These are phyloP conservation scores for Yamadazyma paraphyllophila DNA, from an alignment of 805 yeast species.

Conservation along the genomic window DNA sequence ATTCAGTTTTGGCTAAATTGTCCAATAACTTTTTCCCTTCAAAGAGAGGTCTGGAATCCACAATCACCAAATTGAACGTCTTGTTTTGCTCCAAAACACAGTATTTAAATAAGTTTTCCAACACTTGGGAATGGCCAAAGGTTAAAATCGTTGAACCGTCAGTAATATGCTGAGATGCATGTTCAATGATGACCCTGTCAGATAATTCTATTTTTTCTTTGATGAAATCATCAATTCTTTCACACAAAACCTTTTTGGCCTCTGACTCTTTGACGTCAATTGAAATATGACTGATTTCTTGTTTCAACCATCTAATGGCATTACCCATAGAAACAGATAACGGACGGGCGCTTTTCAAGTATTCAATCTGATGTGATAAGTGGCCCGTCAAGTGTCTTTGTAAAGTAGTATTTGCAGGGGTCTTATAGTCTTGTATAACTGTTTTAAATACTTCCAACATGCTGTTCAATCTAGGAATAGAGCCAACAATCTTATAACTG, in stretches of 20 bases:
- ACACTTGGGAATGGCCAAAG: conserved; percentile 84
- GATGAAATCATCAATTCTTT: conserved; percentile 74
- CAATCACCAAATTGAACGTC: conserved; percentile 74
- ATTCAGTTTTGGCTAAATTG: conserved; percentile 47
- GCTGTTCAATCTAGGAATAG: conserved; percentile 77
- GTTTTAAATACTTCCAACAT: conserved; percentile 82
- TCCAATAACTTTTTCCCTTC: conserved; percentile 84
- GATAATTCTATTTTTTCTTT: conserved; percentile 83
- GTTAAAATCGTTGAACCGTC: conserved; percentile 80
- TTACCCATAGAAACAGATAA: conserved; percentile 94
- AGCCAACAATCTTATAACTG: conserved; percentile 84
- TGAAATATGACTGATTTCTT: conserved; percentile 80
- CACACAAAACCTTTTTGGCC: conserved; percentile 65
- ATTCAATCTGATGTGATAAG: conserved; percentile 89
- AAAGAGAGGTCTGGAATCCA: conserved; percentile 90
- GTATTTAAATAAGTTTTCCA: conserved; percentile 67
- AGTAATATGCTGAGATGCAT: conserved; percentile 73
- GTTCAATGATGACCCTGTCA: conserved; percentile 75
- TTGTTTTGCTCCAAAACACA: conserved; percentile 61
- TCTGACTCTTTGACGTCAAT: conserved; percentile 65
- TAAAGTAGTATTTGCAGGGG: conserved; percentile 83
- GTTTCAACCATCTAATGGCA: conserved; percentile 95
- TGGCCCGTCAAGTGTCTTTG: conserved; percentile 87
- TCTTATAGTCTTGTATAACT: conserved; percentile 74
- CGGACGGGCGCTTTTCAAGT: conserved; percentile 86